phyloP scores from a whole-genome alignment of 805 yeast species.

The Brettanomyces nanus region DNA sequence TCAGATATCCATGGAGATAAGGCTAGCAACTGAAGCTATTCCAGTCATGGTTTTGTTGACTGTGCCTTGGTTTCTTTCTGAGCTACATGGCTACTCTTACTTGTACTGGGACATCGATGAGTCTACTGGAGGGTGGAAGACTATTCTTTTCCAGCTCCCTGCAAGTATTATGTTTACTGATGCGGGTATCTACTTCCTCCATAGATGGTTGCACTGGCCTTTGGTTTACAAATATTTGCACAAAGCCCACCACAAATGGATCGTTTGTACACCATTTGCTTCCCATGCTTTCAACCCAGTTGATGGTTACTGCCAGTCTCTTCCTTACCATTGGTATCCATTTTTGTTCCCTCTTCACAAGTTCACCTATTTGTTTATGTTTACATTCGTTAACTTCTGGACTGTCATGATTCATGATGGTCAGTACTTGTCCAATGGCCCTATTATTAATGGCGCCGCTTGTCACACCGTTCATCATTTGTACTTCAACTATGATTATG shows the following conservation, averaged over 20 bases:
- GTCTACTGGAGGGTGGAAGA: slow-evolving; percentile 59
- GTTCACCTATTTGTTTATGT: slow-evolving; percentile 68
- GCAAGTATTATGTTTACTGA: slow-evolving; percentile 88
- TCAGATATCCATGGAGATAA: slow-evolving; percentile 80
- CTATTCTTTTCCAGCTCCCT: slow-evolving; percentile 61
- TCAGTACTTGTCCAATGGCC: slow-evolving; percentile 87
- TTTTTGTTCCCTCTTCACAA: slow-evolving; percentile 89
- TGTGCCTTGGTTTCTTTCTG: slow-evolving; percentile 82
- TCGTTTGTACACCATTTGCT: slow-evolving; percentile 96
- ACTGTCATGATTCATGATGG: slow-evolving; percentile 99
- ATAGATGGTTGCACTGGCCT: slow-evolving; percentile 93
- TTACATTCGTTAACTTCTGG: slow-evolving; percentile 94
- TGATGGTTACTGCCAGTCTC: slow-evolving; percentile 87
- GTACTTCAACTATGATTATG: slow-evolving; percentile 96
- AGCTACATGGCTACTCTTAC: slow-evolving; percentile 74
- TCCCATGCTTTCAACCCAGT: slow-evolving; percentile 98
- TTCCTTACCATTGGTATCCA: slow-evolving; percentile 92
- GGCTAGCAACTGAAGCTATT: slow-evolving; percentile 70
- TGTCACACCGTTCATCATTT: slow-evolving; percentile 96
- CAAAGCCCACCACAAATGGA: slow-evolving; percentile 99
- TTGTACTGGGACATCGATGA: slow-evolving; percentile 62
- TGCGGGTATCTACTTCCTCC: slow-evolving; percentile 84
- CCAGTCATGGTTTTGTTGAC: slow-evolving; percentile 86
- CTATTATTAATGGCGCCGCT: slow-evolving; percentile 94
- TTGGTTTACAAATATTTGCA: slow-evolving; percentile 76